Base-by-base conservation (phyloP, 2,329 filamentous ascomycete genomes). In the Ascochyta rabiei region DNA sequence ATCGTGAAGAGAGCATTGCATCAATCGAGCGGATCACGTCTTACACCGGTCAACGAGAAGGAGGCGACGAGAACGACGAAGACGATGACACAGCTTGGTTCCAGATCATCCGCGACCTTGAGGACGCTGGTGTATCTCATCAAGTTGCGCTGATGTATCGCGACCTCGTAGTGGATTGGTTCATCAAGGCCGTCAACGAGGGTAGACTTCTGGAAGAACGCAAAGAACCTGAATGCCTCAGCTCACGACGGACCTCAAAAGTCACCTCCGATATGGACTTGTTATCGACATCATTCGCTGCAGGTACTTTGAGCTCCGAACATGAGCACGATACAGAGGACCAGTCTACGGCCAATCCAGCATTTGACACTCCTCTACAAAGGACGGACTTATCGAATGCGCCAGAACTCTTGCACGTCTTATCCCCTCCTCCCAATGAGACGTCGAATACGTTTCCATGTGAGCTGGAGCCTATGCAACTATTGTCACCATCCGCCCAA, bases 31-130 rank as follows among this genome's bases (percentile, higher is more conserved):
- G 52, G 16, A 65, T 71, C 23, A 59, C 57, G n/a, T 62, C 60
- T 35, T 41, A 41, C 2, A 33, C 43, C 9, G 34, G 18, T 15
- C 24, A 58, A n/a, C 51, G 59, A 10, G 52, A 63, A 3, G 58
- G 59, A 7, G 60, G 58, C 6, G 61, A 61, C 4, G 64, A 69
- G 7, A 69, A 70, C 40, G 61, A 30, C 12, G 28, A 61, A 4
- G 64, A 69, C 7, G 69, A 69, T 40, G 61, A 30, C 6, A 10
- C 63, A 24, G 64, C 68, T 10, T 74, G 70, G 71, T 51, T 47
- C 7, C 66, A 71, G 46, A 68, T 74, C 13, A 63, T 72, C 12
- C 59, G 64, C 10, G 71, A 74, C 35, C 57, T 74, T 2, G 66
- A 70, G 41, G 70, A 73, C 38, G 65, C 71, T 19, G 69, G 69